Evolutionary conservation across 805 yeast genomes (phyloP).

Genomic region (Wickerhamomyces canadensis): DNA sequence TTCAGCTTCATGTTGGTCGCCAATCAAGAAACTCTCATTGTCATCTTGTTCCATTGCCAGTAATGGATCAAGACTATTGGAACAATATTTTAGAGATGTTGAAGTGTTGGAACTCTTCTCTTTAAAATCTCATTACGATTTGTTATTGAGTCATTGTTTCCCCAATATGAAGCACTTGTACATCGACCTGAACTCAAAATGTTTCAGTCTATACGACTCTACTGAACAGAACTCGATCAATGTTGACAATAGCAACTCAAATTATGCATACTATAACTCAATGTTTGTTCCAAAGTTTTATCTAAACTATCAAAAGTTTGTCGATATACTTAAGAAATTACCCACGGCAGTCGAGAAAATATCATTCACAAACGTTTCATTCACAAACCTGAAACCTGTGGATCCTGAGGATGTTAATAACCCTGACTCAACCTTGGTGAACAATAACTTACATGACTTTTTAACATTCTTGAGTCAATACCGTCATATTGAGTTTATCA

Average conservation of each 20-base stretch:
- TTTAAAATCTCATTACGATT: slow-evolving; percentile 38
- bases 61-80: slow-evolving; percentile 30
- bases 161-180: slow-evolving; percentile 32
- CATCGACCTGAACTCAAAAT: slow-evolving; percentile 44
- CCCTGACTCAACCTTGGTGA: slow-evolving; percentile 27
- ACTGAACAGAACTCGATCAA: slow-evolving; percentile 15
- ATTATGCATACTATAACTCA: slow-evolving; percentile 23
- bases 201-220: slow-evolving; percentile 28
- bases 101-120: slow-evolving; percentile 31
- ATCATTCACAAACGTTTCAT: slow-evolving; percentile 19
- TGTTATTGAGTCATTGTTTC: slow-evolving; percentile 45
- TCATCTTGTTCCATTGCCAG: slow-evolving; percentile 30
- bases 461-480: slow-evolving; percentile 27
- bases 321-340: slow-evolving; percentile 14
- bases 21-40: slow-evolving; percentile 28
- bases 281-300: slow-evolving; percentile 25
- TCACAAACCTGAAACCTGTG: slow-evolving; percentile 22
- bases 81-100: slow-evolving; percentile 38
- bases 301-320: slow-evolving; percentile 16
- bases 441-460: slow-evolving; percentile 31
- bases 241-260: slow-evolving; percentile 19
- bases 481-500: slow-evolving; percentile 29
- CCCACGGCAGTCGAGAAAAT: slow-evolving; percentile 13
- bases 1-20: slow-evolving; percentile 23
- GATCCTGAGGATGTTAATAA: slow-evolving; percentile 22